These are phyloP conservation scores for Aspergillus carlsbadensis DNA, from an alignment of 495 filamentous ascomycete species.

Conservation along the genomic window DNA sequence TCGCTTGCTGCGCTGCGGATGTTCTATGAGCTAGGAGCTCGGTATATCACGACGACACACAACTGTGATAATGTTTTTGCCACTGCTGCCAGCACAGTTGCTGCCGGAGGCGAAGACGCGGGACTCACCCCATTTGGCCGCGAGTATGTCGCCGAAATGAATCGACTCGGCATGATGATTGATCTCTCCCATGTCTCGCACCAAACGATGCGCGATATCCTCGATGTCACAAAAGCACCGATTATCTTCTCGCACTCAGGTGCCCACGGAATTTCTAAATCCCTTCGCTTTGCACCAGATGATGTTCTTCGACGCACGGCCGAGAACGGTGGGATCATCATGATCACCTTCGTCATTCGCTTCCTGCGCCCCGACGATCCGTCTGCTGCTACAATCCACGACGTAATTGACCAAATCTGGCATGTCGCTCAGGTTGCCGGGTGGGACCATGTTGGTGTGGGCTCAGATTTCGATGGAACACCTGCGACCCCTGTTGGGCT, in stretches of 20 bases:
- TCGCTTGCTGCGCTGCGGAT: neutral
- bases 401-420: slow-evolving; percentile 67
- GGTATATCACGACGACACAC: slow-evolving; percentile 1
- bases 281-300: slow-evolving; percentile 72
- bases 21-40: neutral
- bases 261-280: slow-evolving; percentile 64
- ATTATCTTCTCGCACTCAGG: slow-evolving; percentile 74
- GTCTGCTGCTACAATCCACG: slow-evolving; percentile 57
- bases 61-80: slow-evolving; percentile 2
- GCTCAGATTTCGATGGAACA: slow-evolving; percentile 71
- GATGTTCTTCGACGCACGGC: slow-evolving; percentile 65
- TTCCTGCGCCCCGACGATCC: slow-evolving; percentile 60
- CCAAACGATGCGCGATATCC: slow-evolving; percentile 70
- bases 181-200: slow-evolving; percentile 67
- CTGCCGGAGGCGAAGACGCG: neutral
- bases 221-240: slow-evolving; percentile 60
- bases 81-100: neutral
- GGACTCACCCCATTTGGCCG: slow-evolving; percentile 8
- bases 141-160: slow-evolving; percentile 61
- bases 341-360: slow-evolving; percentile 72
- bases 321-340: slow-evolving; percentile 60
- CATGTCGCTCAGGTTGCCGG: slow-evolving; percentile 70
- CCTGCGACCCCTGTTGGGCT: slow-evolving; percentile 32
- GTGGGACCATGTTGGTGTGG: slow-evolving; percentile 72
- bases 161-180: slow-evolving; percentile 75